A percentile compares a stretch with the other conserved stretches of the same genome.
Conservation (phyloP, 2,329 filamentous ascomycete genomes). For the Neonectria neomacrospora region DNA sequence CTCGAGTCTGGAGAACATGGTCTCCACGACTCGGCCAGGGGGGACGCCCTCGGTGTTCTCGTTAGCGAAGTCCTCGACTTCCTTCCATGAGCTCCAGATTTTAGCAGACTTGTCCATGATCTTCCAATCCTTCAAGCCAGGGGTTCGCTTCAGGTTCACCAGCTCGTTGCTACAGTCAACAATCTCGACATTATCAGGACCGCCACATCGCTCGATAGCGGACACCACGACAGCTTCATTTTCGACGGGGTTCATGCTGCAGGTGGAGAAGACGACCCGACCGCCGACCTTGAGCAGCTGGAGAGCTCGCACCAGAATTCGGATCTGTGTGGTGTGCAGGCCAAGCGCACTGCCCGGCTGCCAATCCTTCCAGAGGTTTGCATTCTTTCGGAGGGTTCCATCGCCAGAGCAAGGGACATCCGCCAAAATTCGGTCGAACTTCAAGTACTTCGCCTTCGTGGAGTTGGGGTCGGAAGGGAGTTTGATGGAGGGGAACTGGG, state of each 20-base stretch:
- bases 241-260: conserved; percentile 98
- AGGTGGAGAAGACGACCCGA: conserved; percentile 96
- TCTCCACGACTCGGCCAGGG: conserved; percentile 77
- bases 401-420: conserved; percentile 98
- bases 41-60: conserved; percentile 63
- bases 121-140: conserved; percentile 85
- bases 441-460: conserved; percentile 77
- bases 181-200: conserved; percentile 81
- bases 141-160: conserved; percentile 77
- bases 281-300: conserved; percentile 97
- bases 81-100: conserved; percentile 83
- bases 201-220: conserved; percentile 91
- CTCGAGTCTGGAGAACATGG: conserved; percentile 81
- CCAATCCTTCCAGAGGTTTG: conserved; percentile 96
- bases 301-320: conserved; percentile 90
- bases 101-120: conserved; percentile 88
- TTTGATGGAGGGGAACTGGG: conserved; percentile 91
- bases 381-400: conserved; percentile 92
- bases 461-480: conserved; percentile 71
- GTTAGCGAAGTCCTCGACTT: conserved; percentile 77
- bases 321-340: conserved; percentile 85
- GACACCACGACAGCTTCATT: conserved; percentile 92
- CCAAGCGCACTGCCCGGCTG: conserved; percentile 87
- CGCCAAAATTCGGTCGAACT: conserved; percentile 95
- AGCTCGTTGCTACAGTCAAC: conserved; percentile 85